Base-by-base conservation (phyloP, 768 basidiomycete species). In the Gloeophyllum trabeum region DNA sequence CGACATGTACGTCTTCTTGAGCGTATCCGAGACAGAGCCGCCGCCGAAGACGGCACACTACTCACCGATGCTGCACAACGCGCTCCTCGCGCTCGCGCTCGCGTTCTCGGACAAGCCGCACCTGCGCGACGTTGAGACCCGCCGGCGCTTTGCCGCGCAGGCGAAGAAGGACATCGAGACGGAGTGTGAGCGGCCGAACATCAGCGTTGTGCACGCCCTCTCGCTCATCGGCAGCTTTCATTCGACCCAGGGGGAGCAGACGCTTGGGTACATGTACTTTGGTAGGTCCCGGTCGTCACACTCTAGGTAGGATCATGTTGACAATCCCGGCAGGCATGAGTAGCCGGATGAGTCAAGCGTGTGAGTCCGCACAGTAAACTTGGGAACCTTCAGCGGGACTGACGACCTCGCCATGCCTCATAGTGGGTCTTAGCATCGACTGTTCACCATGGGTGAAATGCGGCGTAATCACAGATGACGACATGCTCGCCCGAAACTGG, bases 11-110 rank as follows among this genome's bases (percentile, higher is more conserved):
- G 60, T 59, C 35, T 58, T 55, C 21, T 53, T 68, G 26, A 54
- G 50, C 25, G 39, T 50, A 4, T 58, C 63, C 5, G 48, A 39
- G 1, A 44, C 45, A 1, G 43, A 52, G 2, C 45, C 50, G 0
- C 53, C 53, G 6, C 67, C 67, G 1, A 69, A 69, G 45, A 68
- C 69, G 0, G 56, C 72, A 2, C 78, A 82, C 48, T 84, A 83
- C 55, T 80, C 78, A 2, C 78, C 81, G 0, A 76, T 83, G 71
- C 64, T 83, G 5, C 81, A 84, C 58, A 84, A 84, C 48, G 68
- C 79, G 1, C 63, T 80, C 2, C 57, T 84, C 35, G 65, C 61
- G 12, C 61, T 71, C 39, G 66, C 62, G 5, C 52, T 62, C 3
- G 61, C 61, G 10, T 65, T 57, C 42, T 53, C 61, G 24, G 64